Base-by-base conservation (phyloP, 1,284 basidiomycete genomes). In the Peniophora sp. region DNA sequence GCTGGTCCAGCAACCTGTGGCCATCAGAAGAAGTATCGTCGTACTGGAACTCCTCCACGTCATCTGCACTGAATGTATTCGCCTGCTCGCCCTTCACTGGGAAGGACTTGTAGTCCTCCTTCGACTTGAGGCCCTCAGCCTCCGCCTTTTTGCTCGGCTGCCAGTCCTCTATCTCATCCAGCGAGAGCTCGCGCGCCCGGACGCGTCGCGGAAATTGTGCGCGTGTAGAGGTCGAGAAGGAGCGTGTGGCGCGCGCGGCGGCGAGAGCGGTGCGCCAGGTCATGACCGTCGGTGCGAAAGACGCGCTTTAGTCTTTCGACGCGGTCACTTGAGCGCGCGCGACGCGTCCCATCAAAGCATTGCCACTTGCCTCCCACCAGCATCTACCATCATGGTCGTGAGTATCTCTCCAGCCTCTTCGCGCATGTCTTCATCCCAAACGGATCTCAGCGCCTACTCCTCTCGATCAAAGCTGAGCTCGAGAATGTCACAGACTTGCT, bases 391-490 rank as follows among this genome's bases (percentile, higher is more conserved):
- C 23, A 66, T 70, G 67, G 65, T 68, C 48, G 66, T 69, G 47
- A 64, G 64, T 62, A 17, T 19, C 44, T 22, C 44, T 45, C 14
- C 23, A 25, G 19, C 2, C 38, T 25, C 17, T 19, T 32, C 27
- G 27, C 51, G 23, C 47, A 39, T 22, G 44, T 35, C 20, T n/a
- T 12, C 12, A 20, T 16, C 1, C 10, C n/a, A 41, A 41, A 41
- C 16, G 41, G 11, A 20, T 14, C 27, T 32, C 23, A 81, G 79
- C 71, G 71, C 50, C 72, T 89, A 8, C 68, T 73, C 55, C 72
- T 89, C 17, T 84, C 81, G 41, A 86, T 89, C 63, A 82, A 83
- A 66, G 89, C 87, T 23, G 84, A 87, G 3, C 74, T 91, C 44
- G 85, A 90, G 62, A 85, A 86, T 57, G 79, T 90, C 54, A 85